Conservation (phyloP, 192 early-diverging fungal species). For the Mortierella claussenii region DNA sequence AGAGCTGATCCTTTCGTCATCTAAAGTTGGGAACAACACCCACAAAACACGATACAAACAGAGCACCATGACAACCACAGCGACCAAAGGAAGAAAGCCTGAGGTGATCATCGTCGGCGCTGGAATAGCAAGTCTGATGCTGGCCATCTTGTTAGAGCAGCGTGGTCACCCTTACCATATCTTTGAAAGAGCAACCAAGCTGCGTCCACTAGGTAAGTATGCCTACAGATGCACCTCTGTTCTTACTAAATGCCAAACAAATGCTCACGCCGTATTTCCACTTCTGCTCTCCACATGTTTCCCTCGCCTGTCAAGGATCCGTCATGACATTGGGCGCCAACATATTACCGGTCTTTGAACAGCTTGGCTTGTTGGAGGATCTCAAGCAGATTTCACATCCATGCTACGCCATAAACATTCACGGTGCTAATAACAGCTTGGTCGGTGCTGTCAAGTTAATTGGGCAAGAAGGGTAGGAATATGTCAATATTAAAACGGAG, state of each 20-base stretch:
- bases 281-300: too few species aligned
- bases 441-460: too few species aligned
- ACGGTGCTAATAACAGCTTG: background rate
- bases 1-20: too few species aligned
- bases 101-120: background rate
- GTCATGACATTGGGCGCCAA: background rate
- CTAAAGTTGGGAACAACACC: too few species aligned
- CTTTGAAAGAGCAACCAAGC: background rate
- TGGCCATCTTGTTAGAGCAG: conserved; percentile 1
- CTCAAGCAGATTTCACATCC: background rate
- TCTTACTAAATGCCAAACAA: too few species aligned
- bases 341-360: background rate
- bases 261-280: too few species aligned
- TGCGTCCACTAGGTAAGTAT: conserved; percentile 8
- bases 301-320: too few species aligned
- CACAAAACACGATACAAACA: too few species aligned
- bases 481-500: too few species aligned
- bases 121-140: background rate
- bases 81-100: background rate
- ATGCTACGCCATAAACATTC: background rate
- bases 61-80: too few species aligned
- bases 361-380: conserved; percentile 4
- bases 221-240: too few species aligned
- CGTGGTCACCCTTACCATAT: background rate
- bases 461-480: too few species aligned